Evolutionary conservation across 2,329 filamentous ascomycete genomes (phyloP).

Genomic region (Cercospora sp.): DNA sequence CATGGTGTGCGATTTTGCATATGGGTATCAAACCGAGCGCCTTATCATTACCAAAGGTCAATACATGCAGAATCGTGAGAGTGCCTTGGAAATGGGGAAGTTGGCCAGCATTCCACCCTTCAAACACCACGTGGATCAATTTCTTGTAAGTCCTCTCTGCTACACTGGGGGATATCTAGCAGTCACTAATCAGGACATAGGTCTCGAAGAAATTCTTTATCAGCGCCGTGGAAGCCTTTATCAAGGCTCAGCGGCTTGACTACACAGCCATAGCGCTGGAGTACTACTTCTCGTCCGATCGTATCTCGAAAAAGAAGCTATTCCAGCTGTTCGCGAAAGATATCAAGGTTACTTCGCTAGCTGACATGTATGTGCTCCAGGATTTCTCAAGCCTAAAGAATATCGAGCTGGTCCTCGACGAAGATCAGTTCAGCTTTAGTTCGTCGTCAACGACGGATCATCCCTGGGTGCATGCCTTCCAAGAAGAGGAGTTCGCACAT

Average conservation of each 20-base stretch:
- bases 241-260: not conserved
- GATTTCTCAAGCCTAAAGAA: not conserved
- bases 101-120: not conserved
- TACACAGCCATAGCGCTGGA: not conserved
- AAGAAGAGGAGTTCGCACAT: not conserved
- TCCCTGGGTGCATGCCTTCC: no score
- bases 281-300: not conserved
- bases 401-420: not conserved
- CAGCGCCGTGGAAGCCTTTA: not conserved
- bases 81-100: not conserved
- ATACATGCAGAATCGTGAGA: not conserved
- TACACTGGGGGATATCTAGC: not conserved
- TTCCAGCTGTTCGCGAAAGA: not conserved
- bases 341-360: not conserved
- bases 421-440: no score
- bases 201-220: not conserved
- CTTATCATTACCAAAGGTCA: not conserved
- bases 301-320: not conserved
- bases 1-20: not conserved
- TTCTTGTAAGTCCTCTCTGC: not conserved
- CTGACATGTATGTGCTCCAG: not conserved
- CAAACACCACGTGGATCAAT: not conserved
- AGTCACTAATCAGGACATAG: not conserved
- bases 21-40: not conserved
- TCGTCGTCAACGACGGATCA: no score